A percentile compares a stretch with the other conserved stretches of the same genome.
phyloP scores from a whole-genome alignment of 2,329 filamentous ascomycete species.

The Fusarium sp. region DNA sequence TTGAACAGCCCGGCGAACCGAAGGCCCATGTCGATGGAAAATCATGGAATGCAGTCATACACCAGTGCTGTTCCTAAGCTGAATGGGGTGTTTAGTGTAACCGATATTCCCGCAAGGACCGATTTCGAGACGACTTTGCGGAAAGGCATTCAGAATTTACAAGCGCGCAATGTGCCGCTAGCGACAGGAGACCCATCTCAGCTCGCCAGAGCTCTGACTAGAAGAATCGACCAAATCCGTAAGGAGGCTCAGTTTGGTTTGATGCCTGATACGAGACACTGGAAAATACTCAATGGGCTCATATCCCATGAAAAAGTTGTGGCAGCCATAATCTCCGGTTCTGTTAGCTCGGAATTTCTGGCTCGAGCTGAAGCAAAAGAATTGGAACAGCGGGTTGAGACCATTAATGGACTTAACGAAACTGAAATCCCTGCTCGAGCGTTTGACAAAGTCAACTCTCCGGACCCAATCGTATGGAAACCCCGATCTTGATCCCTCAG shows the following conservation, averaged over 20 bases:
- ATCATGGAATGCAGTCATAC: neutral
- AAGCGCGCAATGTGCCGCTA: conserved; percentile 12
- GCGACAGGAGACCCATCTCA: neutral
- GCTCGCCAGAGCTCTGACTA: conserved; percentile 38
- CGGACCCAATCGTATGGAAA: conserved; percentile 51
- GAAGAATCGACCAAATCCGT: conserved; percentile 43
- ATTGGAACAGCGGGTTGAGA: conserved; percentile 43
- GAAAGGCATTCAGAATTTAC: conserved; percentile 22
- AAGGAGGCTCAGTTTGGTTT: conserved; percentile 44
- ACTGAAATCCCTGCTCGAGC: conserved; percentile 43
- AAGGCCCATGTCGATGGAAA: neutral
- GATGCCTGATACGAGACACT: conserved; percentile 50
- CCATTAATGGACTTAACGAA: conserved; percentile 43
- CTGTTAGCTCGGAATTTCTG: conserved; percentile 44
- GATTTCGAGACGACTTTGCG: conserved; percentile 43
- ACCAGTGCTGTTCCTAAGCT: conserved; percentile 16
- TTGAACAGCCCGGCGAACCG: neutral
- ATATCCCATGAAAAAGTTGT: conserved; percentile 48
- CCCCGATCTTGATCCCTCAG: neutral
- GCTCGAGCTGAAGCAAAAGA: conserved; percentile 44
- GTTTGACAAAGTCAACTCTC: conserved; percentile 25
- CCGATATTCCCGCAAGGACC: conserved; percentile 37
- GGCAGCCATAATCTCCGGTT: conserved; percentile 44
- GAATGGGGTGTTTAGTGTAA: conserved; percentile 41
- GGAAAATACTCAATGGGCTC: conserved; percentile 48